Conservation (phyloP, 257 asterid genomes). For the Solanum etuberosum region DNA sequence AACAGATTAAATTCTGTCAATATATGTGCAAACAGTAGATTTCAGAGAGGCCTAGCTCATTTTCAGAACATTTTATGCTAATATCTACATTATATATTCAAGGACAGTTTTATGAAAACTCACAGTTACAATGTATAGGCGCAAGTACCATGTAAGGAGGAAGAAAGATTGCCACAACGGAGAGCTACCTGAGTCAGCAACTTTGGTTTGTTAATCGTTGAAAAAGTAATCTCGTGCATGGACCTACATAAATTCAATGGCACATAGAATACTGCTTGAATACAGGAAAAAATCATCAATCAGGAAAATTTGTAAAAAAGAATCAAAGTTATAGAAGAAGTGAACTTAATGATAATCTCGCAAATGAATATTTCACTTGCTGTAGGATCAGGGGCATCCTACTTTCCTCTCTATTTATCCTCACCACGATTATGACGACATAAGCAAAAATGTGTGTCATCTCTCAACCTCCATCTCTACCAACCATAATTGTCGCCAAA, state of each 20-base stretch:
- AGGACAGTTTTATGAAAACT: background rate
- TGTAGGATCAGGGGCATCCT: background rate
- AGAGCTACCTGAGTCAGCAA: slow-evolving; percentile 31
- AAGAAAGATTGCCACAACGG: background rate
- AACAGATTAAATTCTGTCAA: background rate
- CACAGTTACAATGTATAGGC: background rate
- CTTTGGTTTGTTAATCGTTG: slow-evolving; percentile 38
- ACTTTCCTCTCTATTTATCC: background rate
- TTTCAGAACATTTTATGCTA: background rate
- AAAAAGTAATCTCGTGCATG: slow-evolving; percentile 43
- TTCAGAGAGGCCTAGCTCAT: background rate
- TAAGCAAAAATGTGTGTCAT: background rate
- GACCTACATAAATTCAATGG: slow-evolving; percentile 22
- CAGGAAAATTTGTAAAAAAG: background rate
- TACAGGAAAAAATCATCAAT: background rate
- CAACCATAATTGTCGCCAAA: background rate
- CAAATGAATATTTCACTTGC: background rate
- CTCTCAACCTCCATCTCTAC: background rate
- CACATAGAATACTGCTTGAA: background rate
- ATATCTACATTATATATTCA: background rate
- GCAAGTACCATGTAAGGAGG: background rate
- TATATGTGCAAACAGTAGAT: background rate
- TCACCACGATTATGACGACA: background rate
- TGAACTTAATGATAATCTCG: background rate
- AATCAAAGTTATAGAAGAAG: background rate